Percentiles rank a stretch among this genome's conserved stretches.
phyloP scores from a whole-genome alignment of 148 eudicot species.

The Rhododendron simsii region DNA sequence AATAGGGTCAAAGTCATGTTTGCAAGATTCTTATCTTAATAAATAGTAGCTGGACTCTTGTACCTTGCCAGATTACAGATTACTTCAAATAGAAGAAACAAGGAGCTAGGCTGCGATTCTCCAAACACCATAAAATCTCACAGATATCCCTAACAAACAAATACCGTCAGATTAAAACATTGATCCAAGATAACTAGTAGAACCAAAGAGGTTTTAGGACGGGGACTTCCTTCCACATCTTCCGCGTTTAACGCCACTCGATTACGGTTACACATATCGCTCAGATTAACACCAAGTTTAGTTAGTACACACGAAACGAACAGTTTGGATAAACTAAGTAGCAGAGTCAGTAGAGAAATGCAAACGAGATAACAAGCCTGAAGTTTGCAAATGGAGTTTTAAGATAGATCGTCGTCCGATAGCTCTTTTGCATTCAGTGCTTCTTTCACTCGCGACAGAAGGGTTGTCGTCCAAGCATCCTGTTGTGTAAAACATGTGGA shows the following conservation, averaged over 20 bases:
- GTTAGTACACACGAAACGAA: constrained; percentile 2
- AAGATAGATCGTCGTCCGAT: constrained; percentile 80
- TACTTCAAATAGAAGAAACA: too few relatives aligned
- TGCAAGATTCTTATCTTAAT: too few relatives aligned
- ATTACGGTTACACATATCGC: not conserved
- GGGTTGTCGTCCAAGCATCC: constrained; percentile 89
- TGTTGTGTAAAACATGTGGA: constrained; percentile 12
- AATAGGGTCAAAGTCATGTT: too few relatives aligned
- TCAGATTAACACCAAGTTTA: not conserved
- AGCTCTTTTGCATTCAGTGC: constrained; percentile 63
- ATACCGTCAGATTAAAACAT: not conserved
- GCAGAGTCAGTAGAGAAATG: not conserved
- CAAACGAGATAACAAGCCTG: not conserved
- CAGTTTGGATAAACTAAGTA: not conserved
- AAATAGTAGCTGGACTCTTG: too few relatives aligned
- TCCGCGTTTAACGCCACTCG: not conserved
- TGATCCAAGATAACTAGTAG: not conserved
- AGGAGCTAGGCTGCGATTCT: too few relatives aligned
- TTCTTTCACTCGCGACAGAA: constrained; percentile 81
- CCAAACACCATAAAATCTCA: not conserved
- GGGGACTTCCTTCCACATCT: not conserved
- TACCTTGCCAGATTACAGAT: too few relatives aligned
- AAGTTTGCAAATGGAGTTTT: not conserved
- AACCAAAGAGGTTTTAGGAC: not conserved
- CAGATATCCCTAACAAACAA: not conserved